phyloP scores from a whole-genome alignment of 2,329 filamentous ascomycete species.

The Eurotiales sp. region DNA sequence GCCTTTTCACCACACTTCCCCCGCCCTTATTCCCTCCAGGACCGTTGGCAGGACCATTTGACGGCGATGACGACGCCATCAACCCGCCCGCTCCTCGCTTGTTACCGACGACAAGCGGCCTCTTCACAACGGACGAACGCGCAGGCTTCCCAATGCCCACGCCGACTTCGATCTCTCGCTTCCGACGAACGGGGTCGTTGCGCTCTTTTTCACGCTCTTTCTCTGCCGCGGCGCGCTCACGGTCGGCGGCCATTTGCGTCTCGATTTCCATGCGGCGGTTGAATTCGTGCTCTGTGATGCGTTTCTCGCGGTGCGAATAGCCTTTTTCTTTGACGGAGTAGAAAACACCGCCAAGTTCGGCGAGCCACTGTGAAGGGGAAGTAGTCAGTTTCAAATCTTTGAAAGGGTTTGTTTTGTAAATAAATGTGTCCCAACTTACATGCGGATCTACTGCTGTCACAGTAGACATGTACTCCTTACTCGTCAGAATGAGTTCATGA shows the following conservation, averaged over 20 bases:
- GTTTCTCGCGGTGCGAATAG: slow-evolving; percentile 80
- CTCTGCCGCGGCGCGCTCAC: slow-evolving; percentile 50
- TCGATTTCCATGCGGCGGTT: slow-evolving; percentile 92
- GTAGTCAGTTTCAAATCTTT: not conserved
- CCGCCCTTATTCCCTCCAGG: slow-evolving; percentile 19
- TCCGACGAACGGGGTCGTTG: slow-evolving; percentile 31
- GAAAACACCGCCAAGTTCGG: slow-evolving; percentile 93
- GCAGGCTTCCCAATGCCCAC: slow-evolving; percentile 9
- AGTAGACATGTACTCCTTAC: slow-evolving; percentile 96
- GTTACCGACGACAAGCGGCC: slow-evolving; percentile 26
- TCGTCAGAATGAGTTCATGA: slow-evolving; percentile 94
- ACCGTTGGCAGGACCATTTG: slow-evolving; percentile 9
- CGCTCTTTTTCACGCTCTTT: slow-evolving; percentile 37
- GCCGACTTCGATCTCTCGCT: slow-evolving; percentile 32
- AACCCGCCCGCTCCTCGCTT: slow-evolving; percentile 28
- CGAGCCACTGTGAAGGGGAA: slow-evolving; percentile 63
- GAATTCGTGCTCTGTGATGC: slow-evolving; percentile 86
- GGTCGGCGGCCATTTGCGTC: slow-evolving; percentile 84
- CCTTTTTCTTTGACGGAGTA: slow-evolving; percentile 98
- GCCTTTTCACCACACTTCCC: slow-evolving; percentile 39
- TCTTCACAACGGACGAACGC: slow-evolving; percentile 29
- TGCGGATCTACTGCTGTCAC: slow-evolving; percentile 95
- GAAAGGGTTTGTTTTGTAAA: not conserved
- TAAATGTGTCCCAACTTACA: slow-evolving; percentile 30
- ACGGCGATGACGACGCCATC: slow-evolving; percentile 24